Base-by-base conservation (phyloP, 805 yeast genomes). In the Metschnikowia reukaufii region DNA sequence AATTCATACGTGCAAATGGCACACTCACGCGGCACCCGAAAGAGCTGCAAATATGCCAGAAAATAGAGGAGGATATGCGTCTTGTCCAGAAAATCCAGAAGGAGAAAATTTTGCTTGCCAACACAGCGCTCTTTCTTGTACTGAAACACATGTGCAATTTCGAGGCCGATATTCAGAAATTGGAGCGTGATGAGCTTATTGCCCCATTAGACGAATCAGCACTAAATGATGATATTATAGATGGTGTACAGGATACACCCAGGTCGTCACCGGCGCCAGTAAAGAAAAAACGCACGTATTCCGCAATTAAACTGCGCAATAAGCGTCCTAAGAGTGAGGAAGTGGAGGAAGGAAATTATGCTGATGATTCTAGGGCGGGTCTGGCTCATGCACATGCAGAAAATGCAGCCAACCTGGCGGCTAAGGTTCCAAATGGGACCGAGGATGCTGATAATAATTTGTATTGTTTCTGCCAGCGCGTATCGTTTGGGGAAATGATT, bases 401-500 rank as follows among this genome's bases (percentile, higher is more conserved):
- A 12, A 40, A 40, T 12, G 41, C 46, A 6, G 39, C 44, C 9
- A 19, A 9, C 10, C 34, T 32, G 7, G 44, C 47, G 4, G 41
- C 45, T 7, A 44, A 43, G 39, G 41, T 42, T 8, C 36, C 36
- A 2, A 56, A 58, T 21, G 73, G 72, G 10, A 36, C 42, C 17
- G 77, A 72, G 36, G 77, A 71, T 51, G 72, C 76, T 0, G 77
- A 73, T 50, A 64, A 60, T 37, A 61, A 61, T 42, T 47, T 63
- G 43, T 92, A 92, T 64, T 92, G 99, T 65, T 86, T 87, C 68
- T 92, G 99, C 62, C 95, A 89, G 61, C 89, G 91, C 56, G 95
- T 87, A 0, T 90, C 97, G 0, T 88, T 85, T 67, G 99, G 99
- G 19, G 88, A 84, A 58, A 92, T 92, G 99, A 88, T 92, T 55